Percentiles rank a stretch among this genome's conserved stretches.
phyloP scores from a whole-genome alignment of 2,329 filamentous ascomycete species.

The Didymellaceae sp. region DNA sequence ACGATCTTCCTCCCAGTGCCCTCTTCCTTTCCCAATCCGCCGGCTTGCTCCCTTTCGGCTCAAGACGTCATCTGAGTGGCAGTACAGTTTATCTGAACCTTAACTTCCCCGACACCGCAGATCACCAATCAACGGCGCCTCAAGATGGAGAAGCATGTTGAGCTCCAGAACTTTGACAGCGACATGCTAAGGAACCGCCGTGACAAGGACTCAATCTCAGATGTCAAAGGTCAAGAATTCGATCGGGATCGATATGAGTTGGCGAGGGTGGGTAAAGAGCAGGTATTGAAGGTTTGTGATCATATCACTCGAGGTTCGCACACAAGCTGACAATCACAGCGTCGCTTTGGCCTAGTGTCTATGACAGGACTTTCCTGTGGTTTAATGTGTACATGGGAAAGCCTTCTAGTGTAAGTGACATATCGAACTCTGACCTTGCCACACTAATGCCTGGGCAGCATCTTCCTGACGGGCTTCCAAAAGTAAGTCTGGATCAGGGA shows the following conservation, averaged over 20 bases:
- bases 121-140: neutral
- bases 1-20: conserved; percentile 28
- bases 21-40: conserved; percentile 28
- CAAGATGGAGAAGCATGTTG: conserved; percentile 42
- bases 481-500: conserved; percentile 33
- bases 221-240: conserved; percentile 34
- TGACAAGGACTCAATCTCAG: conserved; percentile 32
- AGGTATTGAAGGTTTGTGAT: conserved; percentile 43
- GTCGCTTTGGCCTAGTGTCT: conserved; percentile 46
- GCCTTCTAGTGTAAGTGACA: conserved; percentile 42
- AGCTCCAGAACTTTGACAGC: conserved; percentile 38
- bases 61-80: conserved; percentile 14
- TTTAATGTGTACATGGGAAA: conserved; percentile 50
- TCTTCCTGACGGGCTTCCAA: conserved; percentile 44
- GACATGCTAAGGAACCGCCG: conserved; percentile 31
- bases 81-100: conserved; percentile 1
- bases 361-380: conserved; percentile 48
- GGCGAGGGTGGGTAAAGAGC: conserved; percentile 44
- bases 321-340: conserved; percentile 31
- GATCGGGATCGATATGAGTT: conserved; percentile 45
- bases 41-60: conserved; percentile 16
- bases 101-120: neutral
- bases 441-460: conserved; percentile 25
- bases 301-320: neutral
- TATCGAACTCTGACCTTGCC: neutral